These are phyloP conservation scores for Rhamnella rubrinervis DNA, from an alignment of 331 rosid genomes.

Conservation along the genomic window DNA sequence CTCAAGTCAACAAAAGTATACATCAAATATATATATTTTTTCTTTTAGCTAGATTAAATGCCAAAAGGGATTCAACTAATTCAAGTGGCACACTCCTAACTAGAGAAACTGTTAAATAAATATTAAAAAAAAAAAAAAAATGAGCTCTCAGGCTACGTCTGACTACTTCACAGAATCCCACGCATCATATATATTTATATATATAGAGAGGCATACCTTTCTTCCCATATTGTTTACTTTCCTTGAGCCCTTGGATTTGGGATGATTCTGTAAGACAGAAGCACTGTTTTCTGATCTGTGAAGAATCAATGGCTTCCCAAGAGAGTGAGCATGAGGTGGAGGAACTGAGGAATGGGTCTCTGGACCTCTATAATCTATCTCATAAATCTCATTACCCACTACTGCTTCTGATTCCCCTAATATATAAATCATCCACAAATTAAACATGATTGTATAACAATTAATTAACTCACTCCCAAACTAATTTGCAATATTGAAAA, in stretches of 20 bases:
- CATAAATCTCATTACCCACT: constrained; percentile 49
- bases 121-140: too few species aligned
- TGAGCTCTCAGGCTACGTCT: too few species aligned
- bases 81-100: too few species aligned
- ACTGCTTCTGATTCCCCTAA: constrained; percentile 37
- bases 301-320: constrained; percentile 36
- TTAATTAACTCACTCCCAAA: too few species aligned
- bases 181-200: background rate
- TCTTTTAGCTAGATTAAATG: too few species aligned
- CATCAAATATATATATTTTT: too few species aligned
- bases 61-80: too few species aligned
- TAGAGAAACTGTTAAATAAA: background rate
- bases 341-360: constrained; percentile 81
- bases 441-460: background rate
- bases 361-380: constrained; percentile 95
- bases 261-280: background rate
- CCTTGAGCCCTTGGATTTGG: constrained; percentile 27
- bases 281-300: constrained; percentile 24
- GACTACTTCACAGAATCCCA: background rate
- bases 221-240: constrained; percentile 22
- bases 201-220: constrained; percentile 31
- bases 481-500: background rate
- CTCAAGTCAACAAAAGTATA: too few species aligned
- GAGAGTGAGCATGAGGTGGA: constrained; percentile 55
- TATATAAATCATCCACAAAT: background rate